Evolutionary conservation across 2,329 filamentous ascomycete genomes (phyloP), one percentile per base, ranked within the genome.

Genomic region (Xylaria sp.): DNA sequence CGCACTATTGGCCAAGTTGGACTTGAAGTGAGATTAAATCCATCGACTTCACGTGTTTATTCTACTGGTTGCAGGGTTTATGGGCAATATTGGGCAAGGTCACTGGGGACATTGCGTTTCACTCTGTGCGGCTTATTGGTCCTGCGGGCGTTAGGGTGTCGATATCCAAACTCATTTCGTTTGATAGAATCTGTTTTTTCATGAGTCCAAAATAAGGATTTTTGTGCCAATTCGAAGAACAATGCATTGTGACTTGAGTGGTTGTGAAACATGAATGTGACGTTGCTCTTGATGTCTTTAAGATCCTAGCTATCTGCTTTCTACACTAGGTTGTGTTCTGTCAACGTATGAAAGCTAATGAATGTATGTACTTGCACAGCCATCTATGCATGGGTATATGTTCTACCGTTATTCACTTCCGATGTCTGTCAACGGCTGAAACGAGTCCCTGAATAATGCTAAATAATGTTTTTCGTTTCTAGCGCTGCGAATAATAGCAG

Each of bases 1-100:
- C 70, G 86, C 83, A 70, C 93, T 94, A 51, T 77, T 94, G 75
- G 88, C 91, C 74, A 90, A 87, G 80, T 89, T 94, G 82, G 85
- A 82, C 47, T 55, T 75, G n/a, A 71, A 69, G 55, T 65, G 60
- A 58, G n/a, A 23, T 44, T 23, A 48, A 10, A 60, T 6, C n/a
- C n/a, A 25, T 44, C 16, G 18, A 32, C 23, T 48, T 44, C 10
- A 51, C 10, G 18, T 61, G 47, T 50, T 61, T 16, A 4, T 58
- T 58, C n/a, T 58, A 64, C 27, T 44, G 60, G 23, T 42, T 58
- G 6, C 59, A 8, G 55, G 63, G 40, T 58, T 48, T n/a, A 50
- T 47, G 29, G 48, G 40, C 54, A 65, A 44, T 57, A 51, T 27
- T 18, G 21, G 32, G 67, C 40, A 50, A 21, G 32, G 53, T 50